Conservation (phyloP, 805 yeast genomes). For the Metschnikowia arizonensis region DNA sequence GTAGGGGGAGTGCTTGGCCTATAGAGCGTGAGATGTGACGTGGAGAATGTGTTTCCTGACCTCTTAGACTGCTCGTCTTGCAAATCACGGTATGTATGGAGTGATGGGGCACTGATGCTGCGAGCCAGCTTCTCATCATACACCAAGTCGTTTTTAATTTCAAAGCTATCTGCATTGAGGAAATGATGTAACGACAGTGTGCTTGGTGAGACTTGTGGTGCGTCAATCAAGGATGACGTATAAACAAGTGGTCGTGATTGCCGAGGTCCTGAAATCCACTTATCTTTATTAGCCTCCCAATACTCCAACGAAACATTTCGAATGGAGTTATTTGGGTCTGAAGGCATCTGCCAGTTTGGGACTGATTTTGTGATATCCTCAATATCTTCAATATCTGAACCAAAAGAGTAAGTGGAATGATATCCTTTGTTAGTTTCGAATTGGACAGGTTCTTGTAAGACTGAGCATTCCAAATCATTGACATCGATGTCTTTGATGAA, state of each 20-base stretch:
- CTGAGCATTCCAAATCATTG: no score
- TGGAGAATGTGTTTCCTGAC: conserved; percentile 8
- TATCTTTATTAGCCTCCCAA: conserved; percentile 28
- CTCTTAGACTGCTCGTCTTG: conserved; percentile 1
- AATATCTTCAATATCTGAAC: conserved; percentile 11
- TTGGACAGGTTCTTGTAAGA: no score
- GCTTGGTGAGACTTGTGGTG: not conserved
- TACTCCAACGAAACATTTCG: conserved; percentile 27
- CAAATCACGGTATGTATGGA: conserved; percentile 33
- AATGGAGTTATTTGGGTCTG: not conserved
- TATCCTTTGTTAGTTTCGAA: no score
- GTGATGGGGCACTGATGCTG: conserved; percentile 33
- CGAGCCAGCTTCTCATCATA: conserved; percentile 21
- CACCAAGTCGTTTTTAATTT: not conserved
- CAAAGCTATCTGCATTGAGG: not conserved
- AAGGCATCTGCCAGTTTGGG: conserved; percentile 2
- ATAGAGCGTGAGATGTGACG: conserved; percentile 14
- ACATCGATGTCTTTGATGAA: no score
- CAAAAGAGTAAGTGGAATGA: no score
- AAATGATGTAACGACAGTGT: not conserved
- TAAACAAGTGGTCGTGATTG: conserved; percentile 27
- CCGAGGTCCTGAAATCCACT: conserved; percentile 23
- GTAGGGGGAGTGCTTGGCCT: conserved; percentile 14
- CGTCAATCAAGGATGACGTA: conserved; percentile 16
- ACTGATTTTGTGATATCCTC: conserved; percentile 11